Conservation (phyloP, 2,329 filamentous ascomycete species). For the Fusarium penzigii region DNA sequence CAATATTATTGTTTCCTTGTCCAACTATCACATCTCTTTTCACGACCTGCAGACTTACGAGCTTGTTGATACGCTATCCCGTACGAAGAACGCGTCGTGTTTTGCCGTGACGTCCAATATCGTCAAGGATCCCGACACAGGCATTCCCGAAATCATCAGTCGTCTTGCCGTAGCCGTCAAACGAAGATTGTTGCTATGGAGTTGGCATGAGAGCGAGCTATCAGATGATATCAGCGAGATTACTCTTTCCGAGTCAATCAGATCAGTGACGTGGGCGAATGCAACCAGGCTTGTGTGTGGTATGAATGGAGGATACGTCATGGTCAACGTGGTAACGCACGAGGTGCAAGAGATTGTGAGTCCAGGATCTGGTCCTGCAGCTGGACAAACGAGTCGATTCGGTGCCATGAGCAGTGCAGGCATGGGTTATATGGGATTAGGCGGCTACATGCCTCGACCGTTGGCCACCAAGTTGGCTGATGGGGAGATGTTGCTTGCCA, state of each 20-base stretch:
- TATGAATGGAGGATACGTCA: constrained; percentile 86
- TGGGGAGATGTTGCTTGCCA: constrained; percentile 88
- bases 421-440: constrained; percentile 97
- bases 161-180: constrained; percentile 91
- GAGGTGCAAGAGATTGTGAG: constrained; percentile 77
- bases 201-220: constrained; percentile 94
- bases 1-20: constrained; percentile 85
- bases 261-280: constrained; percentile 87
- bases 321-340: constrained; percentile 80
- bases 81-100: constrained; percentile 83
- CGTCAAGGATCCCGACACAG: constrained; percentile 81
- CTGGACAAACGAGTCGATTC: constrained; percentile 70
- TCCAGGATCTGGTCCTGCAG: constrained; percentile 67
- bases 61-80: constrained; percentile 74
- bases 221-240: constrained; percentile 74
- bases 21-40: constrained; percentile 85
- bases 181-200: constrained; percentile 85
- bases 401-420: constrained; percentile 80
- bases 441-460: constrained; percentile 87
- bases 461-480: constrained; percentile 80
- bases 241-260: constrained; percentile 77
- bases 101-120: constrained; percentile 97
- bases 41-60: constrained; percentile 87
- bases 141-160: constrained; percentile 90
- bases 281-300: constrained; percentile 86